Conservation (phyloP, 2,329 filamentous ascomycete species). For the Rutstroemia sp. region DNA sequence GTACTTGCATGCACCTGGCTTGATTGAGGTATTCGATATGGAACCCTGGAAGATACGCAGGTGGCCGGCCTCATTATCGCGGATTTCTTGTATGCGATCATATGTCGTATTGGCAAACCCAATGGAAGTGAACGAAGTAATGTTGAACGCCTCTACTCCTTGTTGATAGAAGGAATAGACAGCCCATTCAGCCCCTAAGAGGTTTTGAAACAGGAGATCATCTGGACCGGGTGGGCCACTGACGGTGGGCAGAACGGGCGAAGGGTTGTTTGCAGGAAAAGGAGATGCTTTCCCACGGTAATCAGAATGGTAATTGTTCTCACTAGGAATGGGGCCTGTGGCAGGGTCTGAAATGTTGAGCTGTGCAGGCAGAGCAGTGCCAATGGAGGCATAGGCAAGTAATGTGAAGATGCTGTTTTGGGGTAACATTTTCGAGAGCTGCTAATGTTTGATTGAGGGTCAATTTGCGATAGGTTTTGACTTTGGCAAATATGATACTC, state of each 20-base stretch:
- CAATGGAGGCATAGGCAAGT: background rate
- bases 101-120: slow-evolving; percentile 35
- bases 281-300: slow-evolving; percentile 29
- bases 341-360: background rate
- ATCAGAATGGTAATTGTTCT: slow-evolving; percentile 29
- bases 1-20: slow-evolving; percentile 33
- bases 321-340: slow-evolving; percentile 24
- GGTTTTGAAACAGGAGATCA: slow-evolving; percentile 38
- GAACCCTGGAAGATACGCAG: slow-evolving; percentile 37
- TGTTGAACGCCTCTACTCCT: slow-evolving; percentile 35
- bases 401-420: background rate
- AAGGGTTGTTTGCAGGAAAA: slow-evolving; percentile 33
- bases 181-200: slow-evolving; percentile 37
- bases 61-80: slow-evolving; percentile 40
- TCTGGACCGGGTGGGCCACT: slow-evolving; percentile 31
- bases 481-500: no score
- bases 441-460: background rate
- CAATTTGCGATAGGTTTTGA: background rate
- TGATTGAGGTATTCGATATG: slow-evolving; percentile 35
- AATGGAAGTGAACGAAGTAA: slow-evolving; percentile 28
- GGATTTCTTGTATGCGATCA: slow-evolving; percentile 33
- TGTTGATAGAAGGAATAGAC: slow-evolving; percentile 39
- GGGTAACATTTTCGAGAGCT: background rate
- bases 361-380: background rate
- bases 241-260: slow-evolving; percentile 27